Evolutionary conservation across 371 early-diverging fungal species (phyloP).

Genomic region (Mucor piriformis): DNA sequence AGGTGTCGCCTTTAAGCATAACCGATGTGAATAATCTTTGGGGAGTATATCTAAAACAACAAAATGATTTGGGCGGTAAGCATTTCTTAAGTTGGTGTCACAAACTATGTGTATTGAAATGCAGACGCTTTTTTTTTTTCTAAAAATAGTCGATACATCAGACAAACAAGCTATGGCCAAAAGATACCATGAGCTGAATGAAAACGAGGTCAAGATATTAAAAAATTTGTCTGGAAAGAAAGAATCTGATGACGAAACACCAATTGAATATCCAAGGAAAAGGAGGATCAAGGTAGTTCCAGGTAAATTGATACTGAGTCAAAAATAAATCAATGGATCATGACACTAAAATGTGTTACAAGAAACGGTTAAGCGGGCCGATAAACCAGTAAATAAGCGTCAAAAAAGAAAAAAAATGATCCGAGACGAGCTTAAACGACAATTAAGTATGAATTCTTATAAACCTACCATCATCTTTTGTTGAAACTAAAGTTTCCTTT

Average conservation of each 20-base stretch:
- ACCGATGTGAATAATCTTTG: background rate
- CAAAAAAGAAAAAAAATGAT: conserved; percentile 1
- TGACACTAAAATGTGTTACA: background rate
- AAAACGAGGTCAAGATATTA: background rate
- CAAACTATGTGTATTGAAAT: background rate
- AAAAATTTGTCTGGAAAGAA: background rate
- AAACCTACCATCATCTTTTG: too few species aligned
- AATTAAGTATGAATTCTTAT: background rate
- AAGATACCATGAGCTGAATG: background rate
- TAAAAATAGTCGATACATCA: conserved; percentile 1
- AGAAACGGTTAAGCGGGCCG: background rate
- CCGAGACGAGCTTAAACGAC: background rate
- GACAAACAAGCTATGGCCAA: background rate
- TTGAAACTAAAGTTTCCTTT: too few species aligned
- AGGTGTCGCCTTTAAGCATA: background rate
- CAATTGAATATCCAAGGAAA: background rate
- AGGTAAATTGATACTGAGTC: too few species aligned
- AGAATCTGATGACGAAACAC: too few species aligned
- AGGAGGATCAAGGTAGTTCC: background rate
- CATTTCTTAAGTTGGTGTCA: background rate
- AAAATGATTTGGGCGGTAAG: background rate
- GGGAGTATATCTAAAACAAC: background rate
- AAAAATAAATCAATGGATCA: background rate
- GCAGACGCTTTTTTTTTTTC: background rate
- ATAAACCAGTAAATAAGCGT: background rate